A percentile compares a stretch with the other conserved stretches of the same genome.
phyloP scores from a whole-genome alignment of 2,329 filamentous ascomycete genomes.

The Fusarium anguioides region DNA sequence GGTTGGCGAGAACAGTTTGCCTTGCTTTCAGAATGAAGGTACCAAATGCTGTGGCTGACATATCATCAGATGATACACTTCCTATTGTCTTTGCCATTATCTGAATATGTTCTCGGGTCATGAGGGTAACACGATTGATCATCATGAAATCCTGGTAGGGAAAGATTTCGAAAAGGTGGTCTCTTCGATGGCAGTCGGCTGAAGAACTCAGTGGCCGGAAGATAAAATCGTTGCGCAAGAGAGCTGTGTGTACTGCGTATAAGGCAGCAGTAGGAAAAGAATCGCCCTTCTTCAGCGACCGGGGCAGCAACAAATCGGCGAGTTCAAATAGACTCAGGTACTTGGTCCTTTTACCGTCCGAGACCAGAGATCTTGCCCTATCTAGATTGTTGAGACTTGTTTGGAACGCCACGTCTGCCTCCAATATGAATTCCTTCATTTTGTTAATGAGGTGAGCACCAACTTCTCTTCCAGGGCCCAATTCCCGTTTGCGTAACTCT shows the following conservation, averaged over 20 bases:
- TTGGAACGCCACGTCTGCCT: slow-evolving; percentile 60
- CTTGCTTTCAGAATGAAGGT: slow-evolving; percentile 63
- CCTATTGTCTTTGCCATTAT: slow-evolving; percentile 26
- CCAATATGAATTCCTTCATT: slow-evolving; percentile 59
- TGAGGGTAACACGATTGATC: slow-evolving; percentile 47
- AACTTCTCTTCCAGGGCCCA: slow-evolving; percentile 58
- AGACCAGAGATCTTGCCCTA: slow-evolving; percentile 56
- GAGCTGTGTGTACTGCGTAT: slow-evolving; percentile 76
- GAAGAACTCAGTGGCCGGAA: slow-evolving; percentile 66
- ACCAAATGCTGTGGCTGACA: slow-evolving; percentile 46
- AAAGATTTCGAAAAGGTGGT: slow-evolving; percentile 70
- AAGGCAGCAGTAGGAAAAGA: slow-evolving; percentile 62
- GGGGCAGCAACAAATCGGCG: slow-evolving; percentile 57
- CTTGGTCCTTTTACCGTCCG: slow-evolving; percentile 50
- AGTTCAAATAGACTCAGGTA: slow-evolving; percentile 65
- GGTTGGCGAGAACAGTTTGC: slow-evolving; percentile 62
- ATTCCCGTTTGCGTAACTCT: slow-evolving; percentile 47
- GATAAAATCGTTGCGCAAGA: slow-evolving; percentile 68
- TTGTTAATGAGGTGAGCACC: slow-evolving; percentile 58
- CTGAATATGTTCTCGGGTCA: slow-evolving; percentile 50
- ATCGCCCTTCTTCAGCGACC: slow-evolving; percentile 49
- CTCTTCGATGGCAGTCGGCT: slow-evolving; percentile 59
- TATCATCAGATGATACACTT: slow-evolving; percentile 29
- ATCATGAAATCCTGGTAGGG: slow-evolving; percentile 46
- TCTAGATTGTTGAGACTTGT: slow-evolving; percentile 61